These are phyloP conservation scores for Saccharomycopsis sp. DNA, from an alignment of 805 yeast genomes.

Conservation along the genomic window DNA sequence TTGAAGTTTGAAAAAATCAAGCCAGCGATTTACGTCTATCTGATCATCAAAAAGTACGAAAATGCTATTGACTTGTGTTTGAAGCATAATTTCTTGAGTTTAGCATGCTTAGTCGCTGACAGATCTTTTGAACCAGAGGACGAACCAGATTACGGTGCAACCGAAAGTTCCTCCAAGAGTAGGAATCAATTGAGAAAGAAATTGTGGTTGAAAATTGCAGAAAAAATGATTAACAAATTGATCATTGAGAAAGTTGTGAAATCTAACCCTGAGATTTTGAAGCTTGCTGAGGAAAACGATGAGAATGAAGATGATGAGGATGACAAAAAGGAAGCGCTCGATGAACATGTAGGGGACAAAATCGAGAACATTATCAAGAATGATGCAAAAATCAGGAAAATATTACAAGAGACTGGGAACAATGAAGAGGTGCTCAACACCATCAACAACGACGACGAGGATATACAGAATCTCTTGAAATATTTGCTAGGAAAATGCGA, in stretches of 20 bases:
- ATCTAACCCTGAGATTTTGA: conserved; percentile 24
- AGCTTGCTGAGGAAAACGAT: conserved; percentile 12
- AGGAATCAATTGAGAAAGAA: conserved; percentile 49
- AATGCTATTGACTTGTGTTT: conserved; percentile 76
- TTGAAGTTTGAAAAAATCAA: conserved; percentile 46
- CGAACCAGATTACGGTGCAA: not conserved
- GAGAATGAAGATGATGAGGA: conserved; percentile 22
- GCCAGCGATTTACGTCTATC: conserved; percentile 66
- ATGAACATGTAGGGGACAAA: no score
- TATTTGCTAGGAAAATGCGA: conserved; percentile 38
- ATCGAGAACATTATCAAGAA: conserved; percentile 6
- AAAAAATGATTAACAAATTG: conserved; percentile 33
- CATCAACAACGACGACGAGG: conserved; percentile 26
- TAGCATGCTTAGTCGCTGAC: conserved; percentile 51
- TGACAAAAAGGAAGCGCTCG: conserved; percentile 12
- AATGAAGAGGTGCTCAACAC: conserved; percentile 25
- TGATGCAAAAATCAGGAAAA: conserved; percentile 10
- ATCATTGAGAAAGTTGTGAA: conserved; percentile 16
- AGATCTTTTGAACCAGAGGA: conserved; percentile 31
- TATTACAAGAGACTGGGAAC: not conserved
- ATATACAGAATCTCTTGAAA: conserved; percentile 27
- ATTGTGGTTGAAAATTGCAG: conserved; percentile 64
- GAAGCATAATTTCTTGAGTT: conserved; percentile 45
- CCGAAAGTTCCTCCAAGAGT: not conserved
- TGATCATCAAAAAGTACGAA: conserved; percentile 59